Evolutionary conservation across 352 stramenopile genomes (phyloP).

Genomic region (Nothophytophthora sp.): DNA sequence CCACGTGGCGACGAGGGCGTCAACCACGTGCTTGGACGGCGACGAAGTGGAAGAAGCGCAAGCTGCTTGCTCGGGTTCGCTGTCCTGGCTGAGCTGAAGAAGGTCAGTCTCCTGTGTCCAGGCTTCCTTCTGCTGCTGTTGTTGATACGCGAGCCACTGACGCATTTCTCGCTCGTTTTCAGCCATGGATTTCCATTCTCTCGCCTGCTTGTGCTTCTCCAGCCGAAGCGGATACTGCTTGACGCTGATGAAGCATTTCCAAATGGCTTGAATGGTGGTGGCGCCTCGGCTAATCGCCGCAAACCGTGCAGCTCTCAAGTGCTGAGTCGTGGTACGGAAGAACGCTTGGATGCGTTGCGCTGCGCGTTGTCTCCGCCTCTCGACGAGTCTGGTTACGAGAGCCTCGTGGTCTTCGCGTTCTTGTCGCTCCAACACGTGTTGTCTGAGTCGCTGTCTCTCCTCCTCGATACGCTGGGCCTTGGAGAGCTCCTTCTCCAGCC

Average conservation of each 20-base stretch:
- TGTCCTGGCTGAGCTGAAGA: conserved; percentile 7
- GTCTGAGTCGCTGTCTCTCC: conserved; percentile 55
- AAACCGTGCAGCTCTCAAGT: background rate
- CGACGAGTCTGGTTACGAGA: conserved; percentile 4
- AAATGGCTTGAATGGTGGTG: conserved; percentile 28
- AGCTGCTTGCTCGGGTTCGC: background rate
- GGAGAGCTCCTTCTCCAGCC: conserved; percentile 56
- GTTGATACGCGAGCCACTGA: conserved; percentile 5
- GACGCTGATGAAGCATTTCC: conserved; percentile 26
- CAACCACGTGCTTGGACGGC: conserved; percentile 31
- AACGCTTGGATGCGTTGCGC: conserved; percentile 31
- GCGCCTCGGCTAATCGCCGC: conserved; percentile 13
- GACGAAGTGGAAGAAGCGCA: conserved; percentile 8
- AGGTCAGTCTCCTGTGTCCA: background rate
- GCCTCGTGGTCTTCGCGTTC: conserved; percentile 20
- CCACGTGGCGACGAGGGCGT: conserved; percentile 49
- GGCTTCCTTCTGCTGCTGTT: conserved; percentile 4
- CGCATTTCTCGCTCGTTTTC: conserved; percentile 36
- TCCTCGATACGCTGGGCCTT: conserved; percentile 64
- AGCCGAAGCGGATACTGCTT: conserved; percentile 22
- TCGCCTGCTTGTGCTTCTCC: conserved; percentile 9
- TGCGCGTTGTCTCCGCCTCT: conserved; percentile 22
- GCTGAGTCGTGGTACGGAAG: conserved; percentile 10
- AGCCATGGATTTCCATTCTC: conserved; percentile 32
- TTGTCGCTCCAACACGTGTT: conserved; percentile 35